A percentile compares a stretch with the other conserved stretches of the same genome.
phyloP scores from a whole-genome alignment of 108 stramenopile species.

The Skeletonema marinoi region DNA sequence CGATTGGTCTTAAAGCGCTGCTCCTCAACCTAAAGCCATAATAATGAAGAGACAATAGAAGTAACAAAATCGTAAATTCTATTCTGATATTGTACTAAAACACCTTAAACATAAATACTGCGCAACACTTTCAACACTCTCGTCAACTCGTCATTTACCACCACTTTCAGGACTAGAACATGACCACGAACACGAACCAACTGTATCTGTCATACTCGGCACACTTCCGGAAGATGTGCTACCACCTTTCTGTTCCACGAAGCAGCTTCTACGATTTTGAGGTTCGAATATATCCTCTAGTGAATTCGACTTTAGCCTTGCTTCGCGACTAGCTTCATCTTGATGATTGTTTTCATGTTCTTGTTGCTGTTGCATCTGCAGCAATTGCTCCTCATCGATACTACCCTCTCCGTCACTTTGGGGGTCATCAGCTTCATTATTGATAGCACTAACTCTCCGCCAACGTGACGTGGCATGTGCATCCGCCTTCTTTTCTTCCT shows the following conservation, averaged over 20 bases:
- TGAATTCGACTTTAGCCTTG: not conserved
- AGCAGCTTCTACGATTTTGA: not conserved
- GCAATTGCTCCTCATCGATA: not conserved
- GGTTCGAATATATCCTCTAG: not conserved
- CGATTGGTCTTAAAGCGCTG: too few species aligned
- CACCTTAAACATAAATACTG: too few species aligned
- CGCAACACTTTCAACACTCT: too few species aligned
- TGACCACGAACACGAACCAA: not conserved
- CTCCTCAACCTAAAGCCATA: too few species aligned
- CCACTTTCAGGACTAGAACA: not conserved
- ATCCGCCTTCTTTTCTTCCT: not conserved
- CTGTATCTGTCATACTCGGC: not conserved
- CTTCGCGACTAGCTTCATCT: not conserved
- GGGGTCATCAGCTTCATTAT: not conserved
- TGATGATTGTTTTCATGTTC: not conserved
- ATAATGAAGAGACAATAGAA: too few species aligned
- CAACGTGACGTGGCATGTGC: not conserved
- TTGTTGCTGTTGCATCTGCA: not conserved
- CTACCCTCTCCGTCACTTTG: not conserved
- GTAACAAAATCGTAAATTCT: too few species aligned
- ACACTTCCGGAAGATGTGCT: not conserved
- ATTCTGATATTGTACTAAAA: too few species aligned
- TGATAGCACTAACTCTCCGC: not conserved
- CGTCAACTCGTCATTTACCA: not conserved
- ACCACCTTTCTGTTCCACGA: slow-evolving; percentile 3